Percentiles rank a stretch among this genome's conserved stretches.
These are phyloP conservation scores for Vigna hirtella DNA, from an alignment of 306 rosid genomes.

Conservation along the genomic window DNA sequence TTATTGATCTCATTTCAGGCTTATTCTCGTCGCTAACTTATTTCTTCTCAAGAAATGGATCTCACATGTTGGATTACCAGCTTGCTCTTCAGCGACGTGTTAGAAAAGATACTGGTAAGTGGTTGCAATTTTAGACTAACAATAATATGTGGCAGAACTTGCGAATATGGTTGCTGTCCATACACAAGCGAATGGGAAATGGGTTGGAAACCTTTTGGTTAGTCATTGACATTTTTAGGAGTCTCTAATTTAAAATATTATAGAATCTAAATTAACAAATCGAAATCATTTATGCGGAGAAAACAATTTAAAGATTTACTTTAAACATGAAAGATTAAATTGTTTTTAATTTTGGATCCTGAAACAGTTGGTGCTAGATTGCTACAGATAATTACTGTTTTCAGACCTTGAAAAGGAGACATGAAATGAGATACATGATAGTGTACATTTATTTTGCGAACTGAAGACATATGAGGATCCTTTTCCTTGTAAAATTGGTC, in stretches of 20 bases:
- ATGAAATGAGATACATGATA: conserved; percentile 29
- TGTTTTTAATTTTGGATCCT: conserved; percentile 15
- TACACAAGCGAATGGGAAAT: conserved; percentile 17
- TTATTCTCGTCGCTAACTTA: conserved; percentile 84
- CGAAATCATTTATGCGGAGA: conserved; percentile 27
- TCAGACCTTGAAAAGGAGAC: neutral
- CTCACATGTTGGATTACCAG: conserved; percentile 86
- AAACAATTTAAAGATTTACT: neutral
- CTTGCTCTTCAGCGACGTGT: conserved; percentile 79
- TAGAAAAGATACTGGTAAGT: conserved; percentile 79
- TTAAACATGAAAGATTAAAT: conserved; percentile 30
- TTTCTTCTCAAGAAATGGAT: conserved; percentile 93
- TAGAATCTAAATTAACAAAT: conserved; percentile 31
- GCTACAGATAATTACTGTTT: neutral
- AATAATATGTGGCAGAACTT: conserved; percentile 19
- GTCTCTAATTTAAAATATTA: conserved; percentile 27
- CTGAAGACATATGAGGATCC: neutral
- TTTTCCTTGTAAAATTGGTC: conserved; percentile 25
- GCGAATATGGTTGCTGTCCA: conserved; percentile 26
- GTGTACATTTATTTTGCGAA: conserved; percentile 18
- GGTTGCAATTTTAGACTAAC: conserved; percentile 33
- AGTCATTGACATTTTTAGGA: conserved; percentile 7
- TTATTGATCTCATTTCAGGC: conserved; percentile 62
- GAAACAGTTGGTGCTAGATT: conserved; percentile 20
- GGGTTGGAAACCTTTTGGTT: conserved; percentile 32